Base-by-base conservation (phyloP, 495 filamentous ascomycete genomes). In the Penicillium dipodomyicola region DNA sequence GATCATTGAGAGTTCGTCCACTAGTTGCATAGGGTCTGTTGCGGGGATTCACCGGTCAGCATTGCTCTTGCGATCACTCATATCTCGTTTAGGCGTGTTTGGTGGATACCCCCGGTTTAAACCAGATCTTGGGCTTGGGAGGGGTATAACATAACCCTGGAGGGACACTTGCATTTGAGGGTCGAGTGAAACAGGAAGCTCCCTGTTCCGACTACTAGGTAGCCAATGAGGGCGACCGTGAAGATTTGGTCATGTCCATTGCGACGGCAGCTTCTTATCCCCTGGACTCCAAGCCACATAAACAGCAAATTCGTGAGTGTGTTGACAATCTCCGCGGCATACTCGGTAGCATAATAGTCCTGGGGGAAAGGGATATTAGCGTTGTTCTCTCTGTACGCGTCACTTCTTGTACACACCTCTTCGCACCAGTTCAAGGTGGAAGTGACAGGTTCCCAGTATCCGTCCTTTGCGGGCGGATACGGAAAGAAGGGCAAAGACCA, bases 1-100 rank as follows among this genome's bases (percentile, higher is more conserved):
- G 29, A 98, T 96, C 94, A 97, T 97, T 57, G 87, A 90, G 8
- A 97, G 81, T 72, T 98, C 94, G 65, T 98, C 94, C 33, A 97
- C 88, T 15, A 97, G 84, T 67, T 98, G 94, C 94, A 96, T 96
- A 2, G 92, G 91, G 73, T 98, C 92, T 96, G 69, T 52, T 46
- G 7, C 14, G 23, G 8, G 2, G 11, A 11, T 25, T 15, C 39
- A 54, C 35, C 49, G 40, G 67, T 67, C 44, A 72, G 66, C 27
- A 37, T 39, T 49, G 48, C 15, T 19, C 41, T 42, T 23, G 49
- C 15, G 22, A 40, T 19, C 5, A 20, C 15, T 32, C 17, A n/a
- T n/a, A 30, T 19, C 6, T 32, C 9, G n/a, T 19, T 32, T 20
- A 11, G 27, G n/a, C 20, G 32, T 48, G 11, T 15, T 19, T 17